Evolutionary conservation across 177 flowering plant species (phyloP).

Genomic region (Tripterygium wilfordii): DNA sequence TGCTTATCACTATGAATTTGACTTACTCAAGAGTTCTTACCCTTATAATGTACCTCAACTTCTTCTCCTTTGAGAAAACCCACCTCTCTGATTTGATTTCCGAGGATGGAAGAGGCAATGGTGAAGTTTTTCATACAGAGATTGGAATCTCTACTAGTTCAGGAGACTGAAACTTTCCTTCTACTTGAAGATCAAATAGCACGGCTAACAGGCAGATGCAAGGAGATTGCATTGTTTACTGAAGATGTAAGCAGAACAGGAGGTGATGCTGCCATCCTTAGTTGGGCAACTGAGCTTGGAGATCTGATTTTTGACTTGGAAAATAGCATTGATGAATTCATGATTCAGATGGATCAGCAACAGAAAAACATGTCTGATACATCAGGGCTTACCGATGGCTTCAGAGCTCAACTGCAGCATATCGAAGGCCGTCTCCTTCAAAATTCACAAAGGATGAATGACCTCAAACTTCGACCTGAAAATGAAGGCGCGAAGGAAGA

Average conservation of each 20-base stretch:
- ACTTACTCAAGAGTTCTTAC: too few species aligned
- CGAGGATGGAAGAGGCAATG: conserved; percentile 7
- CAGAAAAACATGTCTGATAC: conserved; percentile 1
- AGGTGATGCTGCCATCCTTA: conserved; percentile 2
- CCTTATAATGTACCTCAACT: too few species aligned
- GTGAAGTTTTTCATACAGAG: conserved; percentile 9
- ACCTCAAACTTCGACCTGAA: conserved; percentile 1
- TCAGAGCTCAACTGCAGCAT: conserved; percentile 5
- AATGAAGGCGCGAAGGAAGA: not conserved
- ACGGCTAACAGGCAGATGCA: not conserved
- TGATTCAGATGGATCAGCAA: conserved; percentile 9
- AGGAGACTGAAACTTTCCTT: conserved; percentile 6
- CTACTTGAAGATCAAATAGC: conserved; percentile 10
- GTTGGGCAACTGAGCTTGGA: conserved; percentile 6
- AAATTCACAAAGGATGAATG: conserved; percentile 3
- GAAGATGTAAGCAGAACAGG: not conserved
- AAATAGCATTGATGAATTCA: conserved; percentile 6
- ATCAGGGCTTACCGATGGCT: not conserved
- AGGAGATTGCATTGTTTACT: not conserved
- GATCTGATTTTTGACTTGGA: conserved; percentile 6
- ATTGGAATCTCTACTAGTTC: conserved; percentile 5
- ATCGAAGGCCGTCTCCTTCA: not conserved
- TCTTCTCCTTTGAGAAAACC: too few species aligned
- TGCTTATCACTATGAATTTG: too few species aligned
- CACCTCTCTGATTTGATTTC: not conserved